A percentile compares a stretch with the other conserved stretches of the same genome.
Evolutionary conservation across 805 yeast species (phyloP).

Genomic region (Gaillardinia entomophila): DNA sequence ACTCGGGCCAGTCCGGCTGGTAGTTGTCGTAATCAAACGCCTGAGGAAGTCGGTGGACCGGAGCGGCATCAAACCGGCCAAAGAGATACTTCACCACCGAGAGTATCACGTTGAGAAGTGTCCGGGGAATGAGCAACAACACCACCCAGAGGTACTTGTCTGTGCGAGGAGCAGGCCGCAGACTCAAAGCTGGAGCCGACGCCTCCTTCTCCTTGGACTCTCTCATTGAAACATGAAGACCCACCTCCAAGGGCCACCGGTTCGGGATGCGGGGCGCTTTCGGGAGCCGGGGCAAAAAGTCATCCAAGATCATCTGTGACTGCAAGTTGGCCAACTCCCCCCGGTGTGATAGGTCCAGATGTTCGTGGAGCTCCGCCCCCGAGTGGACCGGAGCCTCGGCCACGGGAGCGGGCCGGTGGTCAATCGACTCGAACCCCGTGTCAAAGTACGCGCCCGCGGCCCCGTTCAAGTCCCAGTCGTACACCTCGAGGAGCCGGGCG

Average conservation of each 20-base stretch:
- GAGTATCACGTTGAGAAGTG: slow-evolving; percentile 37
- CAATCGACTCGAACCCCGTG: slow-evolving; percentile 25
- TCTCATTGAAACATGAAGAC: slow-evolving; percentile 26
- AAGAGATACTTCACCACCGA: slow-evolving; percentile 25
- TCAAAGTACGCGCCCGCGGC: slow-evolving; percentile 62
- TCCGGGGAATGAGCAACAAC: slow-evolving; percentile 50
- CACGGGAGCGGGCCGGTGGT: slow-evolving; percentile 1
- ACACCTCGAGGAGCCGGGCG: slow-evolving; percentile 39
- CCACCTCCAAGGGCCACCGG: slow-evolving; percentile 40
- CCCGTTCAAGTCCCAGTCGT: slow-evolving; percentile 57
- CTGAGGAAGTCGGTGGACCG: slow-evolving; percentile 15
- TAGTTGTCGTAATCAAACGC: slow-evolving; percentile 22
- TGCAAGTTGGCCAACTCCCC: slow-evolving; percentile 15
- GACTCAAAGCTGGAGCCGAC: too few species aligned
- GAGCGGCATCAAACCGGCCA: slow-evolving; percentile 8
- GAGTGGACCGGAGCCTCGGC: slow-evolving; percentile 2
- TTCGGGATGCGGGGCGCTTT: slow-evolving; percentile 34
- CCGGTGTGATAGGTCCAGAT: slow-evolving; percentile 1
- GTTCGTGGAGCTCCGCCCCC: slow-evolving; percentile 9
- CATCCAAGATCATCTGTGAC: slow-evolving; percentile 18
- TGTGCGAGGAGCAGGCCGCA: too few species aligned
- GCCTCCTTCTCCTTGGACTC: slow-evolving; percentile 5
- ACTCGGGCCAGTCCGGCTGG: slow-evolving; percentile 3
- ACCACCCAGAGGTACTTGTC: slow-evolving; percentile 41
- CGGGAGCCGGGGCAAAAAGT: slow-evolving; percentile 31